phyloP scores from a whole-genome alignment of 805 yeast species.

The Saccharomycopsis malanga region DNA sequence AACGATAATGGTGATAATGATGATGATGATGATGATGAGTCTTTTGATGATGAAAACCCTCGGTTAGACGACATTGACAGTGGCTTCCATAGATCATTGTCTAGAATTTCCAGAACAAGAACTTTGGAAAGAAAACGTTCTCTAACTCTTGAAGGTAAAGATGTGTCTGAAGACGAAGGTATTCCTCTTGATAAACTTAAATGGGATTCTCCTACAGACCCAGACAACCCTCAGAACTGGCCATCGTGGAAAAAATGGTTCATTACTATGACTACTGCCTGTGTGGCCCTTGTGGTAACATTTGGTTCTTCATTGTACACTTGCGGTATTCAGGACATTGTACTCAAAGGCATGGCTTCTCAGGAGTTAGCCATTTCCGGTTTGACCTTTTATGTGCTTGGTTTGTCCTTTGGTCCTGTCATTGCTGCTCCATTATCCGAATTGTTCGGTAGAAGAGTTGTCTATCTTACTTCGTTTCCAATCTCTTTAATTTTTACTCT shows the following conservation, averaged over 20 bases:
- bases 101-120: conserved; percentile 5
- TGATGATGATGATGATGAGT: neutral
- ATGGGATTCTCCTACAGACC: conserved; percentile 61
- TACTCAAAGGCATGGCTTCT: conserved; percentile 41
- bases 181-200: conserved; percentile 33
- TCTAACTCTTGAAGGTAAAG: neutral
- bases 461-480: conserved; percentile 55
- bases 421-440: conserved; percentile 70
- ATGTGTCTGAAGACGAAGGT: neutral
- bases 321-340: conserved; percentile 53
- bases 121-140: conserved; percentile 12
- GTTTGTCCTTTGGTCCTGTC: conserved; percentile 66
- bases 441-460: conserved; percentile 56
- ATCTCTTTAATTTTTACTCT: conserved; percentile 62
- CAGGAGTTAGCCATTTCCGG: conserved; percentile 62
- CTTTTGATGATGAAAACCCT: neutral
- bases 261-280: conserved; percentile 57
- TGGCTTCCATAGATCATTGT: conserved; percentile 13
- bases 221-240: conserved; percentile 66
- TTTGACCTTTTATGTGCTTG: conserved; percentile 59
- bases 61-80: conserved; percentile 20
- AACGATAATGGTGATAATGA: neutral
- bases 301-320: conserved; percentile 72
- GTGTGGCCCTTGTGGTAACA: conserved; percentile 60
- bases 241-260: conserved; percentile 55